Percentiles rank a stretch among this genome's conserved stretches.
Evolutionary conservation across 495 filamentous ascomycete species (phyloP).

Genomic region (Aspergillus ellipticus): DNA sequence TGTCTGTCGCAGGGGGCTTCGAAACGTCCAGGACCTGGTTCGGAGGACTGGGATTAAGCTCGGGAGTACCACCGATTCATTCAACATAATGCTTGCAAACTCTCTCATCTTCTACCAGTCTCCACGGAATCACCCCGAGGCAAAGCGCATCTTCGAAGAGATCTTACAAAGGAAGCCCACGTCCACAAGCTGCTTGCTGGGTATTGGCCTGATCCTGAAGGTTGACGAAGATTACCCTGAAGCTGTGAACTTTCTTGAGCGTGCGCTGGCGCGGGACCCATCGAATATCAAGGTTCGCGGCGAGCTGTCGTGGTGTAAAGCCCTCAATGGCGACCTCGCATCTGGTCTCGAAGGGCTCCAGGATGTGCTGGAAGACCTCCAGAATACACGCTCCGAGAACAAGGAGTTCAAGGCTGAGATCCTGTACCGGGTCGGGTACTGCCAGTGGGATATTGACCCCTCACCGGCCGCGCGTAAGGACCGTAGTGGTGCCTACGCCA

Average conservation of each 20-base stretch:
- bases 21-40: slow-evolving; percentile 55
- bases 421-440: slow-evolving; percentile 82
- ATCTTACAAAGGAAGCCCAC: slow-evolving; percentile 68
- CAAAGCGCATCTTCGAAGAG: slow-evolving; percentile 72
- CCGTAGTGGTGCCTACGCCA: slow-evolving; percentile 73
- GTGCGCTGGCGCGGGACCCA: slow-evolving; percentile 67
- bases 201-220: slow-evolving; percentile 85
- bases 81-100: slow-evolving; percentile 75
- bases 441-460: slow-evolving; percentile 78
- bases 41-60: slow-evolving; percentile 63
- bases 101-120: slow-evolving; percentile 82
- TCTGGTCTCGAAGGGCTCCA: slow-evolving; percentile 65
- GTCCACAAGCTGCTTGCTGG: slow-evolving; percentile 78
- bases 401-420: slow-evolving; percentile 77
- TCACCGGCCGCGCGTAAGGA: slow-evolving; percentile 68
- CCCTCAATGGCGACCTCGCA: slow-evolving; percentile 70
- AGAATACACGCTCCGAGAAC: slow-evolving; percentile 49
- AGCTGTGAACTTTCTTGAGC: slow-evolving; percentile 72
- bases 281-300: slow-evolving; percentile 70
- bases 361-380: slow-evolving; percentile 57
- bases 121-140: slow-evolving; percentile 85
- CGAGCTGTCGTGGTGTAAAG: slow-evolving; percentile 86
- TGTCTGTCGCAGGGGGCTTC: slow-evolving; percentile 66
- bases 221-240: slow-evolving; percentile 82
- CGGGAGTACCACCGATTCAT: slow-evolving; percentile 62